Percentiles rank a stretch among this genome's conserved stretches.
Conservation (phyloP, 2,329 filamentous ascomycete species). For the Sordariomycetes sp. region DNA sequence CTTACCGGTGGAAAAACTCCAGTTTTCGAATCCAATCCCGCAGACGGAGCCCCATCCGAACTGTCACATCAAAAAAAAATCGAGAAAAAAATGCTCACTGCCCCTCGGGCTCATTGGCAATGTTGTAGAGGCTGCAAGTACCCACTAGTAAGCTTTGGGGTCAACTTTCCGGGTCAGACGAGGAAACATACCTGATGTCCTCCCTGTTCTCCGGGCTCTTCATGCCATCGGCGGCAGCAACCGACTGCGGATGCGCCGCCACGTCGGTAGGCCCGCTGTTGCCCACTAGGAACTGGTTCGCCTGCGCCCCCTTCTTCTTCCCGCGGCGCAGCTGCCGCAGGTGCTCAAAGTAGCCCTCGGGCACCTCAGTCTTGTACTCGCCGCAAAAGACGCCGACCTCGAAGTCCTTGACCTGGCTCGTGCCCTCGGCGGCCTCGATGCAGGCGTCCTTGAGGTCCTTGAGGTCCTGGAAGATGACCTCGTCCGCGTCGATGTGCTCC, state of each 20-base stretch:
- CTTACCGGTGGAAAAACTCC: no score
- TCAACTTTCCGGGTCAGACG: neutral
- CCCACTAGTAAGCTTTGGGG: neutral
- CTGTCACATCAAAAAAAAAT: no score
- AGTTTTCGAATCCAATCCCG: no score
- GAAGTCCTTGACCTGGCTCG: constrained; percentile 47
- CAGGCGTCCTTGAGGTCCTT: constrained; percentile 72
- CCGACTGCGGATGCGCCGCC: neutral
- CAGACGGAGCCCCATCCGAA: no score
- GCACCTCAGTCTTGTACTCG: constrained; percentile 69
- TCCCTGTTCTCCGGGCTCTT: neutral
- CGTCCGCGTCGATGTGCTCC: constrained; percentile 26
- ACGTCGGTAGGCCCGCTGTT: neutral
- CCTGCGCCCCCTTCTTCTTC: neutral
- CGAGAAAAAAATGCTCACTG: neutral
- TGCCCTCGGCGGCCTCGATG: constrained; percentile 50
- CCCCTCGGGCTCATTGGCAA: neutral
- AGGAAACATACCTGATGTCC: constrained; percentile 1
- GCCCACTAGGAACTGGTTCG: neutral
- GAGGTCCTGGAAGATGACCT: constrained; percentile 48
- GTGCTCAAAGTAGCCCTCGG: constrained; percentile 70
- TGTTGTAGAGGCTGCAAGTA: neutral
- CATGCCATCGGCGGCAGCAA: neutral
- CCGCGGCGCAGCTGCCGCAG: constrained; percentile 26
- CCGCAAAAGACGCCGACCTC: constrained; percentile 91